Evolutionary conservation across 805 yeast species (phyloP), one percentile per base, ranked within the genome.

Genomic region (Saccharomycopsis oosterbeekiorum): DNA sequence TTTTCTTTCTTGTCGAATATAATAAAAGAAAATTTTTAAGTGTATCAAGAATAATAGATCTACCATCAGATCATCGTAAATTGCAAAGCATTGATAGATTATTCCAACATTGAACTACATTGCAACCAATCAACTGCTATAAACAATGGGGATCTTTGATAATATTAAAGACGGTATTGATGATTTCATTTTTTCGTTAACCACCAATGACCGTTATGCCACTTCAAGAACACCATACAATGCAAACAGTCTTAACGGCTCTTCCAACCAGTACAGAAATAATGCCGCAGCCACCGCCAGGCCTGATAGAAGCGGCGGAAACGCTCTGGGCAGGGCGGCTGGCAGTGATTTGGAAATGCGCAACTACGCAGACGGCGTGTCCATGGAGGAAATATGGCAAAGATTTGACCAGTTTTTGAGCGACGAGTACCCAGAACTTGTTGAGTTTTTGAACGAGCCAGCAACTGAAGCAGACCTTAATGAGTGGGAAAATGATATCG

Each of bases 401-500:
- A 55, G 65, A 56, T 47, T 64, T 15, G 66, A 64, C 12, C 54
- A 58, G 36, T 55, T 58, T 41, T 60, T 59, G 19, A 79, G 81
- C 40, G 82, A 83, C 61, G 81, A 89, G 71, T 87, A 85, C 65
- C 90, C 96, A 1, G 99, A 94, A 73, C 77, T 94, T 62, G 81
- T 80, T 62, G 92, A 89, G 60, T 84, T 92, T 59, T 74, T 94
- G 65, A 84, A 86, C 69, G 86, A 83, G 59, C 88, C 90, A 37
- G 94, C 91, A 64, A 89, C 97, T 0, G 79, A 80, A 51, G 82
- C 86, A 62, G 99, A 94, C 70, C 76, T 94, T 61, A 79, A 80
- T 65, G 94, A 88, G 67, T 85, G 94, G 42, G 97, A 94, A 74
- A 81, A 82, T 67, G 97, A 93, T 71, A 76, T 91, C 68, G 84